Conservation (phyloP, 768 basidiomycete genomes). For the Lentinula raphanica region DNA sequence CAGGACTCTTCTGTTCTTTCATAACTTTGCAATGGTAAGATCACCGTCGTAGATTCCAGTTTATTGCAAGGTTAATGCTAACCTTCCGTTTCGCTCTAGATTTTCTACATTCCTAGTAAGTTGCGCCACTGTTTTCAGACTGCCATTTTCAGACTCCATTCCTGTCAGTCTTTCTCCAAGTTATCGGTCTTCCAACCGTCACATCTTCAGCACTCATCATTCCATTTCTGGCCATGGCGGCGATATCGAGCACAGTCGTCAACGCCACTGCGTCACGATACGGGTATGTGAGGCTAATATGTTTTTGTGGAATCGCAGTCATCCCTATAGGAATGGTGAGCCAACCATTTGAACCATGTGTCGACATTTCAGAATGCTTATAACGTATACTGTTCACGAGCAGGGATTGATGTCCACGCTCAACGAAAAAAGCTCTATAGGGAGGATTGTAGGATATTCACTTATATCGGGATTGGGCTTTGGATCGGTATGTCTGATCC, state of each 20-base stretch:
- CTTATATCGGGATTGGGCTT: constrained; percentile 19
- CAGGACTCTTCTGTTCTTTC: constrained; percentile 20
- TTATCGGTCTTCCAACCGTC: constrained; percentile 17
- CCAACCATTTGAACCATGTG: no score
- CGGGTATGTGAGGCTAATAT: constrained; percentile 12
- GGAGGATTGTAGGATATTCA: constrained; percentile 17
- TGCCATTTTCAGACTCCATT: background rate
- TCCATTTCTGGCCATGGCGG: constrained; percentile 18
- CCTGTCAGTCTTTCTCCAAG: constrained; percentile 18
- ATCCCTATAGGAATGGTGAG: constrained; percentile 19
- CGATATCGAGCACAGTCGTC: constrained; percentile 14
- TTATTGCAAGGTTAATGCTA: no score
- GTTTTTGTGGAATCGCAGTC: constrained; percentile 9
- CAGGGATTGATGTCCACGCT: constrained; percentile 21
- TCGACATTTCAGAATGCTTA: no score
- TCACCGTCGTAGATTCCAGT: background rate
- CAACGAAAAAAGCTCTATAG: constrained; percentile 17
- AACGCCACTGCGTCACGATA: constrained; percentile 13
- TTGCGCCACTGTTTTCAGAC: background rate
- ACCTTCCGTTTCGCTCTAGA: constrained; percentile 8
- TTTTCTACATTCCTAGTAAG: constrained; percentile 20
- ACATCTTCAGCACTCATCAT: constrained; percentile 18
- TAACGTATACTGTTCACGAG: background rate
- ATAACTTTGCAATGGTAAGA: constrained; percentile 16
- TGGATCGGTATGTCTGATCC: constrained; percentile 15